These are phyloP conservation scores for Clonostachys solani DNA, from an alignment of 2,329 filamentous ascomycete species.

Conservation along the genomic window DNA sequence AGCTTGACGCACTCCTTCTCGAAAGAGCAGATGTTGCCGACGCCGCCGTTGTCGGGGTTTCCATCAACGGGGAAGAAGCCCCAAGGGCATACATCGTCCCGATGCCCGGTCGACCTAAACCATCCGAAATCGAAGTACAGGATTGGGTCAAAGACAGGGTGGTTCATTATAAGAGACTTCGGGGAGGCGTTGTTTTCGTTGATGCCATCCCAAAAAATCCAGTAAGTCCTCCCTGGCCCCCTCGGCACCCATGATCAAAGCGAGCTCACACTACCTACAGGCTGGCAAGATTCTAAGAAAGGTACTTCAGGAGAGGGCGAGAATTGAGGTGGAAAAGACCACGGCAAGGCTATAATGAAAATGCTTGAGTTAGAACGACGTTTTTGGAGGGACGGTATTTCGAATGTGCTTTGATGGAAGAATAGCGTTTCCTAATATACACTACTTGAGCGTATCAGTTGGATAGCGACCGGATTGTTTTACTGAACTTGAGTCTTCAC, in stretches of 20 bases:
- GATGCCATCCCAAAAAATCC: constrained; percentile 58
- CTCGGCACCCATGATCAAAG: background rate
- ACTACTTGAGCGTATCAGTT: no score
- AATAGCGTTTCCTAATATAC: no score
- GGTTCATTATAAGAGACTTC: constrained; percentile 60
- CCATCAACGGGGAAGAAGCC: constrained; percentile 46
- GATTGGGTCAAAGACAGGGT: constrained; percentile 62
- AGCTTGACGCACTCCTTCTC: constrained; percentile 31
- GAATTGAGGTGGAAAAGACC: constrained; percentile 41
- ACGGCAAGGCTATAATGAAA: constrained; percentile 17
- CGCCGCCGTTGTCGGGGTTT: constrained; percentile 61
- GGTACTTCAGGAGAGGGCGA: constrained; percentile 51
- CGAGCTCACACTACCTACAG: constrained; percentile 18
- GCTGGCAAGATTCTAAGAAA: constrained; percentile 66
- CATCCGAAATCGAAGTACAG: constrained; percentile 41
- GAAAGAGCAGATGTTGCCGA: constrained; percentile 47
- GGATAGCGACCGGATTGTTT: no score
- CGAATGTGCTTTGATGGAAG: no score
- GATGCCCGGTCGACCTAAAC: background rate
- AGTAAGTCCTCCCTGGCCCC: constrained; percentile 25
- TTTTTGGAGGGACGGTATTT: no score
- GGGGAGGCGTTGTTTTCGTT: constrained; percentile 65
- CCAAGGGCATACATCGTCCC: constrained; percentile 60
- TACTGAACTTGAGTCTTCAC: background rate
- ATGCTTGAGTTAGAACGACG: no score